Evolutionary conservation across 768 basidiomycete species (phyloP).

Genomic region (Podaxis sp.): DNA sequence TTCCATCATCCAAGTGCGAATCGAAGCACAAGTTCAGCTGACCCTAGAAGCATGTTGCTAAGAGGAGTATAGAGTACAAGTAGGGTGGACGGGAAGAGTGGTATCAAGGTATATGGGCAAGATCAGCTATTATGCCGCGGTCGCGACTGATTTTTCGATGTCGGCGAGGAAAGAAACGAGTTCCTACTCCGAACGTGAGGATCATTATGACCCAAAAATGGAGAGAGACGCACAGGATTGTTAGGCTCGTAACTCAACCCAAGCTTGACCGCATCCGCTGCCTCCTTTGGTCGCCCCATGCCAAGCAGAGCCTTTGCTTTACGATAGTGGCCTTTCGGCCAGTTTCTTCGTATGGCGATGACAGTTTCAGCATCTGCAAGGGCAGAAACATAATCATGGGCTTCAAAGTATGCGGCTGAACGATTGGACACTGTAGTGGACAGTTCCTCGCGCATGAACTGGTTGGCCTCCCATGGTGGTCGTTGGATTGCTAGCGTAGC

Average conservation of each 20-base stretch:
- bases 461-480: conserved; percentile 86
- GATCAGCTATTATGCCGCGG: background rate
- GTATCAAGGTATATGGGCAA: background rate
- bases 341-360: conserved; percentile 75
- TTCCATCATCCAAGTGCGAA: background rate
- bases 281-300: conserved; percentile 65
- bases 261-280: conserved; percentile 73
- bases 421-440: conserved; percentile 89
- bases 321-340: conserved; percentile 96
- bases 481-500: conserved; percentile 74
- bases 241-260: conserved; percentile 80
- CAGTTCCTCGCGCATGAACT: conserved; percentile 83
- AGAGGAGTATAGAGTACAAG: background rate
- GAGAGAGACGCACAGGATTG: conserved; percentile 32
- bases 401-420: conserved; percentile 79
- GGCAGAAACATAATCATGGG: conserved; percentile 70
- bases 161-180: conserved; percentile 29
- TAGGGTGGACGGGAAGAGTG: background rate
- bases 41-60: background rate
- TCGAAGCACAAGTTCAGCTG: background rate
- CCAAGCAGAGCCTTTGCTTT: conserved; percentile 86
- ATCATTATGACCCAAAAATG: background rate
- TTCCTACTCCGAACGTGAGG: conserved; percentile 19
- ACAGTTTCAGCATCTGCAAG: conserved; percentile 91
- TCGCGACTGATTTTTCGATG: conserved; percentile 20